A percentile compares a stretch with the other conserved stretches of the same genome.
phyloP scores from a whole-genome alignment of 169 alveolate genomes.

The Eimeria necatrix region DNA sequence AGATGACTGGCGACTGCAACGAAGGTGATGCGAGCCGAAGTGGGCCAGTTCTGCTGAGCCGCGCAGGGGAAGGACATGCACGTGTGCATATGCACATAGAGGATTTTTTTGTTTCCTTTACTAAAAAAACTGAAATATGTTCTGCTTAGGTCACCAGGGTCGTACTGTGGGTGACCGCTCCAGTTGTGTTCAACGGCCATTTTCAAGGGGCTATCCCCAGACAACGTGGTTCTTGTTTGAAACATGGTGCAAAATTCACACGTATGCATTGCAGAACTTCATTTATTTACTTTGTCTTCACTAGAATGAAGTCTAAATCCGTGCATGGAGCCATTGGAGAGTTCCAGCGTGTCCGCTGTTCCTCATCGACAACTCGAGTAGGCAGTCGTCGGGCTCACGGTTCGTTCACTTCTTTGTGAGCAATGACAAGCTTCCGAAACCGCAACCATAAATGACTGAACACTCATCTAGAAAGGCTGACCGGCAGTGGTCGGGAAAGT shows the following conservation, averaged over 20 bases:
- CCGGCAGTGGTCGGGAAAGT: too few species aligned
- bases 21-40: background rate
- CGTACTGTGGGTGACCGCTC: background rate
- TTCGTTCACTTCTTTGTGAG: background rate
- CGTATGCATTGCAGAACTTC: background rate
- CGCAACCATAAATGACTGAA: too few species aligned
- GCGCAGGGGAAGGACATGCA: background rate
- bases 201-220: conserved; percentile 9
- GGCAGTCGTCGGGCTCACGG: background rate
- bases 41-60: conserved; percentile 28
- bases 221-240: background rate
- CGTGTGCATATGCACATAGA: background rate
- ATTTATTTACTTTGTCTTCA: background rate
- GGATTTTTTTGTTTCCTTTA: background rate
- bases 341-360: background rate
- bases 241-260: background rate
- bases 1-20: too few species aligned
- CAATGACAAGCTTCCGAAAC: background rate
- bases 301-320: background rate
- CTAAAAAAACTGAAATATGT: background rate
- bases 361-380: too few species aligned
- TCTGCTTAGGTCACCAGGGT: background rate
- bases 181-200: background rate
- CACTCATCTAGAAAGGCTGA: too few species aligned
- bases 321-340: background rate